Evolutionary conservation across 495 filamentous ascomycete genomes (phyloP).

Genomic region (Xylaria castorea): DNA sequence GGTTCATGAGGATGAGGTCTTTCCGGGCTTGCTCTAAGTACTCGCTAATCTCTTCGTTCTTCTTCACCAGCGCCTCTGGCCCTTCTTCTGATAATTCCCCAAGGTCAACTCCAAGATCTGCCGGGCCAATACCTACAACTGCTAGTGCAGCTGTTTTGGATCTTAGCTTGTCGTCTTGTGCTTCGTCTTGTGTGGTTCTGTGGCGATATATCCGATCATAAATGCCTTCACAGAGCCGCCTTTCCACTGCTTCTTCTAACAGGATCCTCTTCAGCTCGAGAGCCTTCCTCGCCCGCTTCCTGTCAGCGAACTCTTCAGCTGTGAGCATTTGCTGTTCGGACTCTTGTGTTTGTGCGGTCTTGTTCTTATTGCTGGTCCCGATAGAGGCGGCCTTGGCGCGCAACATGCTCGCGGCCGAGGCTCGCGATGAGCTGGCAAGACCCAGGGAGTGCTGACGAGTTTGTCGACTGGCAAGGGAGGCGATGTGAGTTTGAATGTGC

Average conservation of each 20-base stretch:
- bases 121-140: slow-evolving; percentile 86
- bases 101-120: slow-evolving; percentile 84
- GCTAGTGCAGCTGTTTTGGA: slow-evolving; percentile 92
- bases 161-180: slow-evolving; percentile 90
- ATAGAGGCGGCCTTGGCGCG: slow-evolving; percentile 60
- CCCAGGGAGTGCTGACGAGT: slow-evolving; percentile 65
- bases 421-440: slow-evolving; percentile 54
- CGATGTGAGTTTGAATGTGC: slow-evolving; percentile 88
- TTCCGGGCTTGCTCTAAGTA: slow-evolving; percentile 77
- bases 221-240: slow-evolving; percentile 82
- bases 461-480: slow-evolving; percentile 75
- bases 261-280: slow-evolving; percentile 76
- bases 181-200: slow-evolving; percentile 89
- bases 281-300: slow-evolving; percentile 75
- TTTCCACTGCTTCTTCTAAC: slow-evolving; percentile 92
- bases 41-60: slow-evolving; percentile 72
- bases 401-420: slow-evolving; percentile 59
- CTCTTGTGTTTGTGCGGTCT: slow-evolving; percentile 41
- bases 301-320: slow-evolving; percentile 77
- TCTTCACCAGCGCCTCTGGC: slow-evolving; percentile 60
- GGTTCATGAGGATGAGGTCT: slow-evolving; percentile 81
- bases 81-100: slow-evolving; percentile 53
- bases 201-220: slow-evolving; percentile 92
- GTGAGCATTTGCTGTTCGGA: slow-evolving; percentile 91
- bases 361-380: slow-evolving; percentile 52